Conservation (phyloP, 2,329 filamentous ascomycete species). For the Periconia sp. region DNA sequence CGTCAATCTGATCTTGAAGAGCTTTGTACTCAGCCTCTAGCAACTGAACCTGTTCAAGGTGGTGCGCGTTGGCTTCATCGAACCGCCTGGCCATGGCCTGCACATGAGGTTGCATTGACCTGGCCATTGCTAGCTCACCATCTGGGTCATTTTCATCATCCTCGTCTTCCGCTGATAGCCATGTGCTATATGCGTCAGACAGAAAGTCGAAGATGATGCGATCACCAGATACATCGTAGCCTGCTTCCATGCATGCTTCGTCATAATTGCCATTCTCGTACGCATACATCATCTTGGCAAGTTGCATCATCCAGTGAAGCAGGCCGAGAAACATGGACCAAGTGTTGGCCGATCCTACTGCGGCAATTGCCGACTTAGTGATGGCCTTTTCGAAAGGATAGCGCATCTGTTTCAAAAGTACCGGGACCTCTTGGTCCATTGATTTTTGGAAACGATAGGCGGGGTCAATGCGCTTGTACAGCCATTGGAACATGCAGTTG, state of each 20-base stretch:
- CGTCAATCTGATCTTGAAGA: conserved; percentile 82
- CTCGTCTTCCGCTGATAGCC: conserved; percentile 80
- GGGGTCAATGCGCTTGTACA: conserved; percentile 94
- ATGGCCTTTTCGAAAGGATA: conserved; percentile 96
- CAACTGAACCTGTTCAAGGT: conserved; percentile 78
- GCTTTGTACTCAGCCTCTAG: conserved; percentile 84
- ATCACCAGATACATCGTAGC: conserved; percentile 84
- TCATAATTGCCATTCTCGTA: conserved; percentile 81
- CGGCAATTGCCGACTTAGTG: conserved; percentile 92
- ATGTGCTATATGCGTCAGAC: conserved; percentile 86
- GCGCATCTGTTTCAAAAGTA: conserved; percentile 86
- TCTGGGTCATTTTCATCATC: conserved; percentile 67
- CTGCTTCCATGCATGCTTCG: conserved; percentile 83
- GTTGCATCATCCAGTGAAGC: conserved; percentile 98
- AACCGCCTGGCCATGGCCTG: conserved; percentile 87
- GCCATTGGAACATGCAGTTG: conserved; percentile 95
- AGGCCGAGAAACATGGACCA: conserved; percentile 94
- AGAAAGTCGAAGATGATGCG: conserved; percentile 94
- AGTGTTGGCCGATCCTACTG: conserved; percentile 86
- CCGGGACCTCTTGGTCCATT: conserved; percentile 92
- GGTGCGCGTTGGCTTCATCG: conserved; percentile 79
- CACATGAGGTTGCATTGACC: conserved; percentile 77
- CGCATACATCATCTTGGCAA: conserved; percentile 89
- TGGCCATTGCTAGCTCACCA: conserved; percentile 71
- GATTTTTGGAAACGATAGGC: conserved; percentile 91